Evolutionary conservation across 768 basidiomycete genomes (phyloP), one percentile per base, ranked within the genome.

Genomic region (Suillus ampliporus): DNA sequence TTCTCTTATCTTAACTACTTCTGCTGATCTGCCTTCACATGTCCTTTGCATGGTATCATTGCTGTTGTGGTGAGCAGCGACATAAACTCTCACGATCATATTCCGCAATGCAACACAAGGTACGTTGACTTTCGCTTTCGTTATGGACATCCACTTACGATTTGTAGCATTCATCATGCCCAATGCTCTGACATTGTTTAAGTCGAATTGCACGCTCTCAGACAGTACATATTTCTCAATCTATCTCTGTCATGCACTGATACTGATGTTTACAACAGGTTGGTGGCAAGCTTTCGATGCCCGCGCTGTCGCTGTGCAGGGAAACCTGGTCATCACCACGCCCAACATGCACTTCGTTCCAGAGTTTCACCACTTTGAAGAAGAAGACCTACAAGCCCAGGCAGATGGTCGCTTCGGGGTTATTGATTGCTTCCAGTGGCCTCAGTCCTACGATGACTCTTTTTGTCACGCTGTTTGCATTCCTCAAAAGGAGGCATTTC

Each of bases 341-440:
- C 46, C 46, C 23, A 59, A 59, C n/a, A 59, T 59, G 46, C 15
- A 44, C 5, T 59, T 46, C 4, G 0, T 59, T 44, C 46, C 34
- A 2, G 34, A 50, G 9, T 50, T 50, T 2, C 34, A 26, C 23
- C 52, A 53, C 5, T 62, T 62, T 2, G 34, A 58, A 0, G 38
- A 4, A 7, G 37, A 64, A 31, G 2, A 9, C 21, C 8, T 62
- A 17, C 41, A 37, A 28, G 54, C 46, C 1, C 2, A n/a, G 0
- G 15, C 23, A 4, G 56, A 62, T 21, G 34, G 61, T 14, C 17
- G 17, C 2, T 48, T 62, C 4, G 44, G 61, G 0, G 5, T 48
- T 0, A 34, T 58, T 0, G 38, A 62, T 3, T 62, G 44, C 19
- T 62, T 62, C n/a, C 56, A 62, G 19, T 62, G 61, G 61, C 61